phyloP scores from a whole-genome alignment of 495 filamentous ascomycete genomes.

The Aspergillus ostianus region DNA sequence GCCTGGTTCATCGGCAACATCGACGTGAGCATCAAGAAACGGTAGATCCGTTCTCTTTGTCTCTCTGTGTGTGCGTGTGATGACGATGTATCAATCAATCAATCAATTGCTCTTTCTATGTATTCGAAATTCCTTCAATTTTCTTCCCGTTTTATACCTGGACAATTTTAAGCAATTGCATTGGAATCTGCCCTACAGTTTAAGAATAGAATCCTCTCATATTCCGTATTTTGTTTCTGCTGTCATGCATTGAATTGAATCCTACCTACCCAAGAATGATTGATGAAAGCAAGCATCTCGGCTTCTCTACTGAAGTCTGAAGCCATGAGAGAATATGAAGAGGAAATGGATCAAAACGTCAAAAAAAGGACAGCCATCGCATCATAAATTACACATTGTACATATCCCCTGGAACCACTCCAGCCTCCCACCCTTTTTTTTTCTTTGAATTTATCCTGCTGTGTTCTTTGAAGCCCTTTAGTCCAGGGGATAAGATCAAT shows the following conservation, averaged over 20 bases:
- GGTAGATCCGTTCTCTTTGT: slow-evolving; percentile 30
- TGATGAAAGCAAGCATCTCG: too few relatives aligned
- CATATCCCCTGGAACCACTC: not conserved
- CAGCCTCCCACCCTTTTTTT: slow-evolving; percentile 1
- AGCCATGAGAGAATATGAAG: not conserved
- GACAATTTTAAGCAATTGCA: not conserved
- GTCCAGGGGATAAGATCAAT: not conserved
- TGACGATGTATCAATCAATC: slow-evolving; percentile 11
- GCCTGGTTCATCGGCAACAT: slow-evolving; percentile 75
- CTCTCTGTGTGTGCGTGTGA: slow-evolving; percentile 12
- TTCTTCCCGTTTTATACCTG: not conserved
- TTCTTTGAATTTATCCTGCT: not conserved
- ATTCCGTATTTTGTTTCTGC: not conserved
- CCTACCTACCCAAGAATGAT: not conserved
- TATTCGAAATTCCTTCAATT: slow-evolving; percentile 1
- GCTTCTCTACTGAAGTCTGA: not conserved
- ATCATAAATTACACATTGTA: slow-evolving; percentile 14
- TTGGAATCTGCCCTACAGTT: not conserved
- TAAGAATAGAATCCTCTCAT: not conserved
- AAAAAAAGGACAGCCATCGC: slow-evolving; percentile 3
- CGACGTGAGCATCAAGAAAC: slow-evolving; percentile 67
- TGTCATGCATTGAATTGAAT: not conserved
- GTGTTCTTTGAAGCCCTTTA: not conserved
- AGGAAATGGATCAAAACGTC: too few relatives aligned
- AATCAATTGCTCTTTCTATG: not conserved